A percentile compares a stretch with the other conserved stretches of the same genome.
These are phyloP conservation scores for Crassisporium funariophilum DNA, from an alignment of 768 basidiomycete species.

Conservation along the genomic window DNA sequence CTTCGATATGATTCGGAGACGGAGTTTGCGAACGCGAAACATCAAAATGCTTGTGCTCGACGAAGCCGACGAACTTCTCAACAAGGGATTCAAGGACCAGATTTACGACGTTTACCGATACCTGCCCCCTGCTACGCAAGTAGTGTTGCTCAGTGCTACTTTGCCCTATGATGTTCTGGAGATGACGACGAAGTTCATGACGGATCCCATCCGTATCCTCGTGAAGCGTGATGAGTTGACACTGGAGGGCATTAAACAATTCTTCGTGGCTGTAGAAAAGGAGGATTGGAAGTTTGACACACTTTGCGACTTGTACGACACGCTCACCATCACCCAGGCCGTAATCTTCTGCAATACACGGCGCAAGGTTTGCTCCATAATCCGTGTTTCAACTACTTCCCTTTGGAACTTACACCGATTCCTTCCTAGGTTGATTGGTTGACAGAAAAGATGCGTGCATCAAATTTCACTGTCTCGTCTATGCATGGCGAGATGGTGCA, in stretches of 20 bases:
- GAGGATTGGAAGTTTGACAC: constrained; percentile 99
- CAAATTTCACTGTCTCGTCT: constrained; percentile 97
- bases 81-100: constrained; percentile 99
- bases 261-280: constrained; percentile 98
- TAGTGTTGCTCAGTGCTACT: constrained; percentile 94
- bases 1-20: constrained; percentile 97
- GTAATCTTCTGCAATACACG: constrained; percentile 99
- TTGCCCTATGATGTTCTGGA: constrained; percentile 96
- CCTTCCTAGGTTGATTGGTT: constrained; percentile 86
- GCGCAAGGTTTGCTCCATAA: constrained; percentile 69
- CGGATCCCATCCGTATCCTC: constrained; percentile 95
- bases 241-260: constrained; percentile 94
- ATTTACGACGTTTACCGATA: constrained; percentile 99
- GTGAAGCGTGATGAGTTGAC: constrained; percentile 99
- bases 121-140: constrained; percentile 95
- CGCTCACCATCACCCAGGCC: constrained; percentile 97
- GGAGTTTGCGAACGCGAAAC: constrained; percentile 90
- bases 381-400: neutral
- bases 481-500: constrained; percentile 98
- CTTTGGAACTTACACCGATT: constrained; percentile 6
- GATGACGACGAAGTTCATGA: constrained; percentile 99
- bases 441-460: constrained; percentile 97
- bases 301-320: constrained; percentile 95
- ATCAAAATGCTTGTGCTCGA: constrained; percentile 98
- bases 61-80: constrained; percentile 94